Conservation (phyloP, 129 eudicot genomes). For the Oenanthe sinensis region DNA sequence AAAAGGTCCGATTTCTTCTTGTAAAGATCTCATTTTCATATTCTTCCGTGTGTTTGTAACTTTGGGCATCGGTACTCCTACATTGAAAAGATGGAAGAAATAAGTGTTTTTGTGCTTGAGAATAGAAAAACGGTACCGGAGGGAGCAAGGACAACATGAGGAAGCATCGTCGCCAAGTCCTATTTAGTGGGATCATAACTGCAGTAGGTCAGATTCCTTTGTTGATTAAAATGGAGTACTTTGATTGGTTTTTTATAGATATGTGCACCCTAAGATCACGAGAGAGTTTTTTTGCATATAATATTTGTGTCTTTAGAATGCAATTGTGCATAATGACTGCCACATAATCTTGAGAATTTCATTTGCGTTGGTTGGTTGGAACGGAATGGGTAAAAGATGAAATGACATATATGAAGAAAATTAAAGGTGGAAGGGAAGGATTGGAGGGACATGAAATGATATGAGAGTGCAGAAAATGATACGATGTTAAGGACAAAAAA, state of each 20-base stretch:
- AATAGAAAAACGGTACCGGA: slow-evolving; percentile 58
- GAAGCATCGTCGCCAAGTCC: slow-evolving; percentile 96
- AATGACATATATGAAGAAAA: not conserved
- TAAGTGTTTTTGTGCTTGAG: slow-evolving; percentile 19
- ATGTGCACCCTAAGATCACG: too few species aligned
- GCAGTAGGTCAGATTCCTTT: slow-evolving; percentile 63
- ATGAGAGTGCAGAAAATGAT: not conserved
- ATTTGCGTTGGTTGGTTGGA: not conserved
- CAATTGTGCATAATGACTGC: not conserved
- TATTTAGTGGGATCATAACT: slow-evolving; percentile 90
- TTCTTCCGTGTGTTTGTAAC: not conserved
- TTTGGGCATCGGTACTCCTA: not conserved
- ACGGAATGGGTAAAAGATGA: not conserved
- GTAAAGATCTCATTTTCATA: not conserved
- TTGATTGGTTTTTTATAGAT: not conserved
- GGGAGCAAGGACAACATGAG: slow-evolving; percentile 80
- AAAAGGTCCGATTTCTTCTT: slow-evolving; percentile 45
- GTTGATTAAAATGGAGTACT: not conserved
- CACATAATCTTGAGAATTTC: not conserved
- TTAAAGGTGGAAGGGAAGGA: not conserved
- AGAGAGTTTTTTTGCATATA: not conserved
- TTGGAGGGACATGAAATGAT: not conserved
- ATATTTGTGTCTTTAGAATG: not conserved
- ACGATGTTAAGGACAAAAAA: not conserved
- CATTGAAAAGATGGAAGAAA: slow-evolving; percentile 9